Evolutionary conservation across 192 early-diverging fungal genomes (phyloP).

Genomic region (Chytriomyces sp.): DNA sequence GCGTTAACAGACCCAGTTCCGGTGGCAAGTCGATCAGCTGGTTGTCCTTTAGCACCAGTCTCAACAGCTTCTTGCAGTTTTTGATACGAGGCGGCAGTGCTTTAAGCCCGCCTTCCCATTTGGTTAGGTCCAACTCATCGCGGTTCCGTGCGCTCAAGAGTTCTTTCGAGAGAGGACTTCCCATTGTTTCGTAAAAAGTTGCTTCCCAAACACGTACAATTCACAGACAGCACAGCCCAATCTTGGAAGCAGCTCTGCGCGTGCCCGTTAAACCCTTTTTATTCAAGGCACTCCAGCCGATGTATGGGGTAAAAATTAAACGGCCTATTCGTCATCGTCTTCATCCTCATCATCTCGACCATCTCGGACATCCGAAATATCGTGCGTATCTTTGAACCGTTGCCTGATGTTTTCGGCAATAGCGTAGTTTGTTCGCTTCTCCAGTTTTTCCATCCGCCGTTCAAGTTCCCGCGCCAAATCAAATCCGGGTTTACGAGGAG

Average conservation of each 20-base stretch:
- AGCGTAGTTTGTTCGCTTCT: slow-evolving; percentile 35
- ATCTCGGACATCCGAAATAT: slow-evolving; percentile 28
- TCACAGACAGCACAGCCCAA: too few relatives aligned
- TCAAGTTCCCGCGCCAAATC: slow-evolving; percentile 37
- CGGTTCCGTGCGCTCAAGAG: slow-evolving; percentile 34
- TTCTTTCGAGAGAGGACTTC: slow-evolving; percentile 35
- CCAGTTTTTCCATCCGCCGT: slow-evolving; percentile 30
- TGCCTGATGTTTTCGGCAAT: slow-evolving; percentile 39
- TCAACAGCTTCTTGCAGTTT: slow-evolving; percentile 35
- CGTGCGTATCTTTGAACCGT: slow-evolving; percentile 35
- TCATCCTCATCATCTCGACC: slow-evolving; percentile 22
- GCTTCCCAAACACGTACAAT: too few relatives aligned
- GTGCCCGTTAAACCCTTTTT: too few relatives aligned
- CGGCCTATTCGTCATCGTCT: not conserved
- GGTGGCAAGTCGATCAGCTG: slow-evolving; percentile 43
- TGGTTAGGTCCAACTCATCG: slow-evolving; percentile 48
- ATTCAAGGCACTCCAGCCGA: too few relatives aligned
- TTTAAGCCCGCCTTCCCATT: slow-evolving; percentile 35
- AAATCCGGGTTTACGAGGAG: slow-evolving; percentile 38
- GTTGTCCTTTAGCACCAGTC: slow-evolving; percentile 42
- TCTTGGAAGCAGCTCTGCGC: too few relatives aligned
- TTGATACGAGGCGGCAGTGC: slow-evolving; percentile 43
- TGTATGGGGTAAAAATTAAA: not conserved
- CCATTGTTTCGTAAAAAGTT: slow-evolving; percentile 31
- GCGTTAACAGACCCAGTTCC: slow-evolving; percentile 33